Base-by-base conservation (phyloP, 1,139 yeast species). In the Taphrina confusa region DNA sequence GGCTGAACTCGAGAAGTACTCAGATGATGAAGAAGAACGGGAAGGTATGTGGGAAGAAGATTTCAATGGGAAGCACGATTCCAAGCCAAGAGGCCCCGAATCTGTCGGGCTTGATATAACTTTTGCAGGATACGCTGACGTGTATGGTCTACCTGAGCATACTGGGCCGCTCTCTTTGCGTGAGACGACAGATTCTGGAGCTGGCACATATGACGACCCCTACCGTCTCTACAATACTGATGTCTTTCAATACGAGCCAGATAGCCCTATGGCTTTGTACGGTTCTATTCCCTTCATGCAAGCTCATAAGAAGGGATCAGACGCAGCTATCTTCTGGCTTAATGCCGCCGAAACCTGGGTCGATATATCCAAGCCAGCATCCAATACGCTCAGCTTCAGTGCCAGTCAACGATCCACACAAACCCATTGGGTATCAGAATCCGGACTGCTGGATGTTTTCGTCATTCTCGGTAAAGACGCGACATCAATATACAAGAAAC, bases 141-240 rank as follows among this genome's bases (percentile, higher is more conserved):
- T 89, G 0, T 92, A 82, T 70, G 99, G 99, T 22, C 85, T 92
- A 55, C 97, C 98, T 0, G 98, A 92, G 71, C 98, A 92, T 70
- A 91, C 97, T 0, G 96, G 88, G 67, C 76, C 85, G 0, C 74
- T 92, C 63, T 79, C 84, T 22, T 76, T 92, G 66, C 80, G 82
- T 62, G 92, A 87, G 66, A 89, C 97, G 0, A 61, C 68, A n/a
- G 61, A 52, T 22, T 70, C 72, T 50, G 66, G 66, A 12, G 70
- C 78, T 0, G 73, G 71, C 11, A 68, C 75, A 1, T 80, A 78
- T 45, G 66, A 71, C 45, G 84, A 82, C 51, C 97, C 97, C 0
- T 92, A 92, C 72, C 78, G 98, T 49, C 75, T 92, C 50, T 94
- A 74, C 76, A 92, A 92, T 67, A 97, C 91, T 30, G 99, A 92